Evolutionary conservation across 2,329 filamentous ascomycete genomes (phyloP).

Genomic region (Fusarium citri): DNA sequence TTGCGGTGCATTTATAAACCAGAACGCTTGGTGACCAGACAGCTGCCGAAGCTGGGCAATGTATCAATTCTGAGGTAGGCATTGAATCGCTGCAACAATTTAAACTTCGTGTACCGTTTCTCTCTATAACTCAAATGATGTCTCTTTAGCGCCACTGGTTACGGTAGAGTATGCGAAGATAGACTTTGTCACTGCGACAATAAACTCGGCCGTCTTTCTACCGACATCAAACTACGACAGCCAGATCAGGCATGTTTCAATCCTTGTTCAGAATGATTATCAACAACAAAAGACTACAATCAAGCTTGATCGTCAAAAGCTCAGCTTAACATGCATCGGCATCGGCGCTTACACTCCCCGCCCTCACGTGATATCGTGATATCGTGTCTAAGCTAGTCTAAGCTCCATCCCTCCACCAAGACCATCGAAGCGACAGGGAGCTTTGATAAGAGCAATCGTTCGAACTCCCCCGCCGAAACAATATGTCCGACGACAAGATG

Average conservation of each 20-base stretch:
- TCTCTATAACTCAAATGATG: not conserved
- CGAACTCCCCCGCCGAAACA: constrained; percentile 18
- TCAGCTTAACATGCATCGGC: constrained; percentile 19
- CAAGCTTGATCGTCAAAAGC: not conserved
- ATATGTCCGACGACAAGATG: constrained; percentile 34
- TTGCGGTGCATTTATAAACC: no score
- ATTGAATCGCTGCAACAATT: not conserved
- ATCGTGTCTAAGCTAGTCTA: constrained; percentile 42
- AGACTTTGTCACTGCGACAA: not conserved
- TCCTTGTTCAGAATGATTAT: not conserved
- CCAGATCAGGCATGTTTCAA: not conserved
- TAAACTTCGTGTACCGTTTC: not conserved
- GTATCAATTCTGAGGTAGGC: not conserved
- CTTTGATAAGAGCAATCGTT: constrained; percentile 26
- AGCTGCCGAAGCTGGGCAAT: no score
- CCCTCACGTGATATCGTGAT: constrained; percentile 46
- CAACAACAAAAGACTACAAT: not conserved
- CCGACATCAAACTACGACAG: not conserved
- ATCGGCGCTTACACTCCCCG: constrained; percentile 33
- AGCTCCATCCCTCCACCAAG: constrained; percentile 28
- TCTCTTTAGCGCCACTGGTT: not conserved
- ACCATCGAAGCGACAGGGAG: constrained; percentile 13
- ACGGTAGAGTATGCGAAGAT: not conserved
- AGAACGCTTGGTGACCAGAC: no score
- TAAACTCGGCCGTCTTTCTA: not conserved